These are phyloP conservation scores for Botrytis medusae DNA, from an alignment of 2,329 filamentous ascomycete genomes.

Conservation along the genomic window DNA sequence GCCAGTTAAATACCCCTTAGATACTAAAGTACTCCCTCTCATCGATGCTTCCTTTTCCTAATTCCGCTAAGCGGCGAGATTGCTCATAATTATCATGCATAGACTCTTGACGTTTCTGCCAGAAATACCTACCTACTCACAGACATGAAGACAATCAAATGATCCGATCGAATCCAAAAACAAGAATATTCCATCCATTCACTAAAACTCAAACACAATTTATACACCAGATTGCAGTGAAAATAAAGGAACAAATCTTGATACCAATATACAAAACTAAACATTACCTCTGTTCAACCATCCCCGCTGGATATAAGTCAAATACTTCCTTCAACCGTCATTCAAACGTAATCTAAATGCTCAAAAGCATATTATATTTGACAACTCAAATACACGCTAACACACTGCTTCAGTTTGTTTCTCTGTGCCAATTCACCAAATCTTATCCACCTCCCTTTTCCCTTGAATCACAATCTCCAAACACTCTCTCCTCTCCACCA, in stretches of 20 bases:
- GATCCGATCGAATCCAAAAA: background rate
- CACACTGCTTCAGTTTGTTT: background rate
- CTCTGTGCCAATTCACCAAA: background rate
- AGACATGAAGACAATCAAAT: background rate
- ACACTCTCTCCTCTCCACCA: too few species aligned
- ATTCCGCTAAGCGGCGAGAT: background rate
- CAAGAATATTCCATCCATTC: background rate
- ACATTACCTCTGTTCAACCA: background rate
- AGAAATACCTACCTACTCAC: background rate
- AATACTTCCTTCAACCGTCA: background rate
- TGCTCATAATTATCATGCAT: background rate
- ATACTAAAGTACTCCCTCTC: background rate
- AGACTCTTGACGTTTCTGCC: background rate
- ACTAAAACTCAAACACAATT: background rate
- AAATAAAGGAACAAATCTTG: background rate
- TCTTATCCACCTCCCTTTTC: background rate
- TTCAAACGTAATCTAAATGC: background rate
- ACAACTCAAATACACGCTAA: background rate
- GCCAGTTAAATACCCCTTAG: too few species aligned
- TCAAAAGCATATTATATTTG: background rate
- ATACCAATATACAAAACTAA: conserved; percentile 5
- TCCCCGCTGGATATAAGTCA: background rate
- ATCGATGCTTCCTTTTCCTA: background rate
- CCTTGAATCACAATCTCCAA: background rate
- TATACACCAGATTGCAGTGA: background rate